Percentiles rank a stretch among this genome's conserved stretches.
Evolutionary conservation across 805 yeast species (phyloP).

Genomic region (Yarrowia sp.): DNA sequence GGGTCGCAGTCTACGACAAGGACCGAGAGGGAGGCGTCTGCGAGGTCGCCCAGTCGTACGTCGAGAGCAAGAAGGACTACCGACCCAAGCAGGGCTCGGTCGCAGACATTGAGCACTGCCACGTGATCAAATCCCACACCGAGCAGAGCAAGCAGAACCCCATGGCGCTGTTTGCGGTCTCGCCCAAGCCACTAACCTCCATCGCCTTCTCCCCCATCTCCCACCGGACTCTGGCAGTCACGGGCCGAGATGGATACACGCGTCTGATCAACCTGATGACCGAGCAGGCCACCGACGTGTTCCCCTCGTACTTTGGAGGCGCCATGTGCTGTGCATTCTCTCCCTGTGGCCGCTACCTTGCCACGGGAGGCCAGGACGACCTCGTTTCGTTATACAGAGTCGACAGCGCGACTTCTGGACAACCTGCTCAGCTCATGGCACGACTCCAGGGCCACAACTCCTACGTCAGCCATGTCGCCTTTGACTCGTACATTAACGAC

Average conservation of each 20-base stretch:
- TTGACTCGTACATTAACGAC: constrained; percentile 45
- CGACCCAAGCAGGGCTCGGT: background rate
- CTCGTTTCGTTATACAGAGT: constrained; percentile 47
- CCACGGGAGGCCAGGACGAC: constrained; percentile 58
- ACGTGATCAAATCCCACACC: constrained; percentile 16
- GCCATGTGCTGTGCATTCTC: constrained; percentile 52
- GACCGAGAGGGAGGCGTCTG: constrained; percentile 46
- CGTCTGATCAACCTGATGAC: constrained; percentile 52
- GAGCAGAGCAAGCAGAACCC: constrained; percentile 41
- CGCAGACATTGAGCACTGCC: constrained; percentile 1
- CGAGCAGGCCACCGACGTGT: constrained; percentile 50
- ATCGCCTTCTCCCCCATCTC: constrained; percentile 45
- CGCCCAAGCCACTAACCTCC: constrained; percentile 56
- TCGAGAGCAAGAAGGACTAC: constrained; percentile 13
- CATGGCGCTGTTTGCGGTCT: constrained; percentile 62
- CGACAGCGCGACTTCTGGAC: constrained; percentile 28
- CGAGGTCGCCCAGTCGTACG: background rate
- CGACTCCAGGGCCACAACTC: constrained; percentile 52
- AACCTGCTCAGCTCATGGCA: constrained; percentile 35
- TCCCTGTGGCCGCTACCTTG: constrained; percentile 50
- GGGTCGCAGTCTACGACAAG: constrained; percentile 51
- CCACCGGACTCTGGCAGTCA: constrained; percentile 34
- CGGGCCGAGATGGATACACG: constrained; percentile 64
- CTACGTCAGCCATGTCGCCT: constrained; percentile 49
- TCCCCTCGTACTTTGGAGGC: constrained; percentile 68